phyloP scores from a whole-genome alignment of 2,329 filamentous ascomycete genomes.

The Verticillium tricorpus region DNA sequence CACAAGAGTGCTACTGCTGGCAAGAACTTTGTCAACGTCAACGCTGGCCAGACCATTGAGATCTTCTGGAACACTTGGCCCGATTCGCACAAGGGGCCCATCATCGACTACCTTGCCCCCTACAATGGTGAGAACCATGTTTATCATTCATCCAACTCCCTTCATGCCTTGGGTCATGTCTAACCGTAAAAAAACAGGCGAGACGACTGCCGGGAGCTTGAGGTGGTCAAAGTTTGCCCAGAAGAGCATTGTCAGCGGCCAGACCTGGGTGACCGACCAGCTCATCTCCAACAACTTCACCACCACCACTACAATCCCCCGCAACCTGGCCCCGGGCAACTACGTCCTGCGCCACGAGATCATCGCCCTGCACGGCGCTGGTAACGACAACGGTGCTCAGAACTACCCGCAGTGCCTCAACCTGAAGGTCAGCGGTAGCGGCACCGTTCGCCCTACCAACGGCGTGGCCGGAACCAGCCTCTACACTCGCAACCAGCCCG shows the following conservation, averaged over 20 bases:
- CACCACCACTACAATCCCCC: constrained; percentile 43
- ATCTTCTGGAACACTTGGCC: constrained; percentile 25
- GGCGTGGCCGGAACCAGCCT: constrained; percentile 29
- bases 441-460: constrained; percentile 21
- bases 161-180: background rate
- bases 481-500: constrained; percentile 28
- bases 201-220: background rate
- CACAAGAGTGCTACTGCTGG: constrained; percentile 29
- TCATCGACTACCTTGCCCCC: constrained; percentile 34
- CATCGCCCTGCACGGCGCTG: constrained; percentile 48
- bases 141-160: background rate
- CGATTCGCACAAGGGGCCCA: constrained; percentile 26
- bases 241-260: constrained; percentile 37
- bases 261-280: constrained; percentile 52
- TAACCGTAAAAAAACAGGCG: background rate
- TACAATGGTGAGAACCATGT: constrained; percentile 32
- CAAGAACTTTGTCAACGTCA: constrained; percentile 18
- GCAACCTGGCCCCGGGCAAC: constrained; percentile 41
- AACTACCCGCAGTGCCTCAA: constrained; percentile 49
- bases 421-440: constrained; percentile 38
- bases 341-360: constrained; percentile 54
- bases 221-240: constrained; percentile 1
- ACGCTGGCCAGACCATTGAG: constrained; percentile 14
- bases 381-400: constrained; percentile 36
- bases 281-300: constrained; percentile 42